Conservation (phyloP, 345 rosid species). For the Jatropha curcas region DNA sequence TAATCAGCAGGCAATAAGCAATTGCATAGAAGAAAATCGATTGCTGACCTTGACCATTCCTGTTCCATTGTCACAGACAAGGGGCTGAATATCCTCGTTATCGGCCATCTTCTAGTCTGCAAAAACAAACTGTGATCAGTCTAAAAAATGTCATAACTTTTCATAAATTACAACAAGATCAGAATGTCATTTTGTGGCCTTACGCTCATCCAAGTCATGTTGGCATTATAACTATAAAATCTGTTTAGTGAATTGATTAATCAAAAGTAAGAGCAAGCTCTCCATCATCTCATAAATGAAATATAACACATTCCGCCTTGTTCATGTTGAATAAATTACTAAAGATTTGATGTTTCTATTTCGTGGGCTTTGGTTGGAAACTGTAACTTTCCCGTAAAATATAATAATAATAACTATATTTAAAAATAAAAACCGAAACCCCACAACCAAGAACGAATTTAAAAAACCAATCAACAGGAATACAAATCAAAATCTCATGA, state of each 20-base stretch:
- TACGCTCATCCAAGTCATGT: not conserved
- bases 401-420: too few relatives aligned
- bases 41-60: slow-evolving; percentile 79
- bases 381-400: too few relatives aligned
- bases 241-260: not conserved
- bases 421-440: too few relatives aligned
- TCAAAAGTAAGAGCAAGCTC: not conserved
- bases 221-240: not conserved
- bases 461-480: not conserved
- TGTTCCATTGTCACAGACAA: slow-evolving; percentile 80
- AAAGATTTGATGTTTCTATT: not conserved
- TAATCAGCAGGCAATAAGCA: not conserved
- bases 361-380: not conserved
- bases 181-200: not conserved
- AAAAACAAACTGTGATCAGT: slow-evolving; percentile 2
- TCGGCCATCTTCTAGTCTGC: slow-evolving; percentile 65
- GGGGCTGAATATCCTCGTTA: slow-evolving; percentile 61
- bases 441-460: too few relatives aligned
- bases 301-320: not conserved
- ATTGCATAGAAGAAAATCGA: not conserved
- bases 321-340: not conserved
- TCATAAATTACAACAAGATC: not conserved
- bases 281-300: too few relatives aligned
- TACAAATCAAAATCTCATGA: not conserved
- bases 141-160: not conserved